Base-by-base conservation (phyloP, 495 filamentous ascomycete genomes). In the Aspergillus sclerotiicarbonarius region DNA sequence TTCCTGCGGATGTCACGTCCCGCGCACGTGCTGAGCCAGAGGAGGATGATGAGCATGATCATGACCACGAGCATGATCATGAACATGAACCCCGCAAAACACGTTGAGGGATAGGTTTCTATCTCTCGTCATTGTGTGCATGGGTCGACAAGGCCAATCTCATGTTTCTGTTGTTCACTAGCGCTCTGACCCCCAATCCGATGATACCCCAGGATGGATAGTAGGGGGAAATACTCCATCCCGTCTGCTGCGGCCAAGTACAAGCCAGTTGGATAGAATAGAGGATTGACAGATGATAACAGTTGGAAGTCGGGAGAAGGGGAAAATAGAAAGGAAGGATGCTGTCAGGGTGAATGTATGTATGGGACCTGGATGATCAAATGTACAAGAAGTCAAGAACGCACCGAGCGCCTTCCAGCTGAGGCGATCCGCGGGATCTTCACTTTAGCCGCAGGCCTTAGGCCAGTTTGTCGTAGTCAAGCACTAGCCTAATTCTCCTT, bases 1-100 rank as follows among this genome's bases (percentile, higher is more conserved):
- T 96, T 53, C 68, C 80, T 3, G 76, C 80, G 6, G 83, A 90
- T 61, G 77, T 87, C 6, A 87, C 82, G 57, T 78, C 82, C 4
- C 75, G 78, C 64, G 77, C 75, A 8, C 88, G 80, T 57, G 87
- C 86, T 0, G 90, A 95, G 70, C 82, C 84, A 16, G 85, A 89
- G 59, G 76, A 81, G 20, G 55, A 53, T 7, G 56, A 62, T 13
- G 63, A 77, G 35, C 65, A 71, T 35, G 60, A 56, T 30, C 69
- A 84, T 59, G 71, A 80, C 10, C 71, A 76, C 52, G 62, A 64
- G 6, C 72, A 77, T 60, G 60, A 71, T 48, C 64, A 69, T 52
- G 63, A 66, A 21, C 29, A 59, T 15, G 53, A 67, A 66, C 53
- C 64, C 31, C 67, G 63, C 50, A 75, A 72, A 61, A 63, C 61